Conservation (phyloP, 163 green algal species). For the Smithsoniella earleae region DNA sequence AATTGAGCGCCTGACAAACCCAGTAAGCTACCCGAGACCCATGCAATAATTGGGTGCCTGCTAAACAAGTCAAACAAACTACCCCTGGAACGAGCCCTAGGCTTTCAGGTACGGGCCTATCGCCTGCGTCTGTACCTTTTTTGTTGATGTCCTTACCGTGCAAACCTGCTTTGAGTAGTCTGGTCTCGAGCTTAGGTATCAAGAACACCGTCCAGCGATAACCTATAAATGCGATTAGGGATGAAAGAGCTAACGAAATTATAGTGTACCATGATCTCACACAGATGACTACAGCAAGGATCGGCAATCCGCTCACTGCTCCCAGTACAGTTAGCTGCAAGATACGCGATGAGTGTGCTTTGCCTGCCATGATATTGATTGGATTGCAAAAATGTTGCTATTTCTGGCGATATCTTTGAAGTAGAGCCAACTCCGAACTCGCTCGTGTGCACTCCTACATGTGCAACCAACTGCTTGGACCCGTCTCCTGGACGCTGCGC, state of each 20-base stretch:
- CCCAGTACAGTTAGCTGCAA: constrained; percentile 37
- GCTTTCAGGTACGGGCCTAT: constrained; percentile 79
- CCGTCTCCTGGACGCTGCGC: too few species aligned
- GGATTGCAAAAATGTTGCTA: too few species aligned
- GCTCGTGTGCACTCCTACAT: too few species aligned
- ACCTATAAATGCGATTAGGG: constrained; percentile 35
- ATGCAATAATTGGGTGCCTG: constrained; percentile 87
- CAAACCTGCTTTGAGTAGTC: constrained; percentile 60
- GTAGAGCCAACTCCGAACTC: too few species aligned
- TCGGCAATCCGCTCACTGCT: constrained; percentile 27
- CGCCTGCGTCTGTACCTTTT: constrained; percentile 67
- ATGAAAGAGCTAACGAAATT: constrained; percentile 36
- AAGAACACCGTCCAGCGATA: constrained; percentile 41
- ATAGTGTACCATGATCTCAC: constrained; percentile 34
- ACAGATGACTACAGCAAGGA: constrained; percentile 31
- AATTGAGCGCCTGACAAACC: constrained; percentile 2
- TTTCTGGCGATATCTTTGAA: too few species aligned
- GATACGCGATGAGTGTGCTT: too few species aligned
- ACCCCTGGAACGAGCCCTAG: constrained; percentile 77
- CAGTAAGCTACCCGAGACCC: constrained; percentile 53
- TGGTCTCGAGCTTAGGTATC: constrained; percentile 45
- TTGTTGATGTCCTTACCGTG: constrained; percentile 96
- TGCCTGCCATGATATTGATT: too few species aligned
- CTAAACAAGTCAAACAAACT: constrained; percentile 83
- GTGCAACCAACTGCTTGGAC: too few species aligned